These are phyloP conservation scores for Blastobotrys serpentis DNA, from an alignment of 1,139 yeast genomes.

Conservation along the genomic window DNA sequence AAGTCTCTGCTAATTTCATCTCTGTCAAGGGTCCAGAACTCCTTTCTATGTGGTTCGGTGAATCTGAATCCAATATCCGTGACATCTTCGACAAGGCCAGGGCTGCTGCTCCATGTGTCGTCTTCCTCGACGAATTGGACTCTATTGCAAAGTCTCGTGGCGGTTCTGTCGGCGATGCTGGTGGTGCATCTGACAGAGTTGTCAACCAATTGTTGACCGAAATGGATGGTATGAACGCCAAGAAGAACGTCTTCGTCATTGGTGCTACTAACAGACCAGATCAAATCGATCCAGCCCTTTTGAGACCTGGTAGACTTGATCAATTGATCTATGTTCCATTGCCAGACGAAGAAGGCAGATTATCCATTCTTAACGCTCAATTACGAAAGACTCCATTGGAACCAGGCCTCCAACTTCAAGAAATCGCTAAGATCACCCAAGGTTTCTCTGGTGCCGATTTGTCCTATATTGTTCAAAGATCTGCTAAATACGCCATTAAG, in stretches of 20 bases:
- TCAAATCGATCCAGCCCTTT: constrained; percentile 96
- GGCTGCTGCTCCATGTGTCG: constrained; percentile 99
- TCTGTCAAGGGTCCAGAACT: constrained; percentile 97
- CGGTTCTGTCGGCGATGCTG: constrained; percentile 88
- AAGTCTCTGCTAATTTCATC: constrained; percentile 93
- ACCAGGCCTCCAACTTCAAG: constrained; percentile 86
- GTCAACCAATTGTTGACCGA: constrained; percentile 97
- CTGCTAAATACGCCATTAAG: constrained; percentile 98
- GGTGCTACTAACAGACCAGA: constrained; percentile 99
- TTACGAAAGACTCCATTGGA: constrained; percentile 97
- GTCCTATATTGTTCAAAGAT: constrained; percentile 94
- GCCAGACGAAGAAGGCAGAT: constrained; percentile 93
- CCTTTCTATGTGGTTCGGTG: constrained; percentile 99
- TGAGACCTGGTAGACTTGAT: constrained; percentile 99
- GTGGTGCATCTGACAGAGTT: constrained; percentile 98
- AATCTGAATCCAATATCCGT: constrained; percentile 94
- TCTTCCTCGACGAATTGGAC: constrained; percentile 94
- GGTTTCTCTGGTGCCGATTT: constrained; percentile 99
- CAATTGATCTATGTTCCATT: constrained; percentile 97
- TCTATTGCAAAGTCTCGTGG: constrained; percentile 98
- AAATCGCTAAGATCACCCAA: constrained; percentile 87
- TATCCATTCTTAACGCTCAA: constrained; percentile 92
- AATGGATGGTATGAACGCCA: constrained; percentile 99
- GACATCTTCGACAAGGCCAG: constrained; percentile 98
- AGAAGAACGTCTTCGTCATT: constrained; percentile 96